Conservation (phyloP, 352 stramenopile species). For the Pythium phragmitis region DNA sequence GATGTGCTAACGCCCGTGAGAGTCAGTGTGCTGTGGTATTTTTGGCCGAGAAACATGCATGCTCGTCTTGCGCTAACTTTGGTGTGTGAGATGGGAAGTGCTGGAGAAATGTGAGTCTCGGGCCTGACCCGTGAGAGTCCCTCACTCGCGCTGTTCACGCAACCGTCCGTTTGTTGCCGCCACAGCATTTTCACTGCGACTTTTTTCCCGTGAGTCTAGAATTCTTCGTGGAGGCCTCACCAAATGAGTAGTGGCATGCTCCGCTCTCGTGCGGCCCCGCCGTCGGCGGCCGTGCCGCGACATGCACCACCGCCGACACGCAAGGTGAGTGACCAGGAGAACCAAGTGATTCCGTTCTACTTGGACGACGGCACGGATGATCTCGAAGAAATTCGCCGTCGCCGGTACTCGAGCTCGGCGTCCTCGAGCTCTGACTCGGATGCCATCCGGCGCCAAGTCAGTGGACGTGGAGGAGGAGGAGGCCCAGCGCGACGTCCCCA, state of each 20-base stretch:
- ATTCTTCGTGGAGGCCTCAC: no score
- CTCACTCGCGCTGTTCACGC: no score
- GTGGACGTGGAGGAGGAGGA: neutral
- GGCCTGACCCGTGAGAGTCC: no score
- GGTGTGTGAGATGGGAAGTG: no score
- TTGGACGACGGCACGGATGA: slow-evolving; percentile 48
- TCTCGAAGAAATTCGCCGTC: slow-evolving; percentile 36
- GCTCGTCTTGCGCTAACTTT: no score
- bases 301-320: neutral
- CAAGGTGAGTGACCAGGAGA: slow-evolving; percentile 26
- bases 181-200: no score
- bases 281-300: neutral
- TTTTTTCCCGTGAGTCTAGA: no score
- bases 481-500: neutral
- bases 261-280: neutral
- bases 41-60: neutral
- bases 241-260: slow-evolving; percentile 4
- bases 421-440: slow-evolving; percentile 24
- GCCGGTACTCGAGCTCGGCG: slow-evolving; percentile 35
- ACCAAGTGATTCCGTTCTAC: slow-evolving; percentile 62
- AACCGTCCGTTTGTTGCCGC: no score
- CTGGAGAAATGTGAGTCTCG: no score
- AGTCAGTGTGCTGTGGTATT: neutral
- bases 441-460: neutral
- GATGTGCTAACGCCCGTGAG: neutral